Evolutionary conservation across 352 stramenopile species (phyloP), one percentile per base, ranked within the genome.

Genomic region (Peronospora destructor): DNA sequence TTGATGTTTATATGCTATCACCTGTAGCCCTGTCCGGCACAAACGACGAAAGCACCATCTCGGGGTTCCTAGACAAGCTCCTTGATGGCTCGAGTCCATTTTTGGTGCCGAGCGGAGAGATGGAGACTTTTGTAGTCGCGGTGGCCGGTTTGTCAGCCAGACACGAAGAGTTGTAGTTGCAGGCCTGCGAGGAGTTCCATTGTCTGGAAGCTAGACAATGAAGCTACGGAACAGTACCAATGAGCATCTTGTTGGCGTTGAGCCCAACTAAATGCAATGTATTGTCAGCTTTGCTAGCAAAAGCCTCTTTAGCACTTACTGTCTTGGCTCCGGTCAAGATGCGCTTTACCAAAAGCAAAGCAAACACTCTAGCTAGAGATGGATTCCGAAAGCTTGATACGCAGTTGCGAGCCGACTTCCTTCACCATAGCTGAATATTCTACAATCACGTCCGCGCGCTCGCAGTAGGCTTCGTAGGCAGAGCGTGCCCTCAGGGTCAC

Each of bases 361-460:
- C 30, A 39, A n/a, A 34, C 35, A 13, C 43, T 9, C 33, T 75
- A 75, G 30, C 63, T 68, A 14, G 67, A 81, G 28, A 79, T 72
- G 23, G 69, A 85, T 26, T 60, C 35, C 43, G 68, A 82, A 1
- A 71, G 72, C 49, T 76, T 65, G 41, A 86, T 78, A 28, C 76
- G 76, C 55, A 88, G 61, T 16, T 65, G 69, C 43, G 79, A 86
- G 36, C 72, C 72, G 26, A 89, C 75, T 47, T 91, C 77, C n/a
- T 67, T 59, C 30, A 86, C 66, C 73, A 91, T 89, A 19, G 77
- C 80, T 40, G 62, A 56, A 57, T 88, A 91, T 4, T 77, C 77
- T 10, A 70, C 51, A 21, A 76, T 84, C 3, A 75, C 87, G 63
- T 91, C 80, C 2, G 77, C 80, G 17, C 77, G 80, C 36, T 91